These are phyloP conservation scores for Phaffia rhodozyma DNA, from an alignment of 1,284 basidiomycete genomes.

Conservation along the genomic window DNA sequence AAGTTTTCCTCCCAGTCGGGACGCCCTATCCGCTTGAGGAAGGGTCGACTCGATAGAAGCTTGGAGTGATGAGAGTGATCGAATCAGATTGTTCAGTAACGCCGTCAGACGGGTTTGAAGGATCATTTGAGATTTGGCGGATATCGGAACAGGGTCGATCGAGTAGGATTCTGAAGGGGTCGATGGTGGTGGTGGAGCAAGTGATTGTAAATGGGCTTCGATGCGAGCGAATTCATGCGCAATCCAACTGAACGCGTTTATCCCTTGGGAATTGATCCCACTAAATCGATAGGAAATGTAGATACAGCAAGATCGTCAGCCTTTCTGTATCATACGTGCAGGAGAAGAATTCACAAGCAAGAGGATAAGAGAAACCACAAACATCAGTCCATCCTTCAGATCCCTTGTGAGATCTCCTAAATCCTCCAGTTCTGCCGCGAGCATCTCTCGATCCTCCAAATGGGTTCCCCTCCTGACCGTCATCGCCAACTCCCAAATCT, in stretches of 20 bases:
- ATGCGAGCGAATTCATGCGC: constrained; percentile 10
- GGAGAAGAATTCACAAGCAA: too few species aligned
- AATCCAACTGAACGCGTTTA: constrained; percentile 17
- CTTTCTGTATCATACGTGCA: not conserved
- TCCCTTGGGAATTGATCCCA: constrained; percentile 14
- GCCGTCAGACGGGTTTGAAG: constrained; percentile 8
- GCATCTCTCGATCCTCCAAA: constrained; percentile 8
- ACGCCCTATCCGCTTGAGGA: constrained; percentile 13
- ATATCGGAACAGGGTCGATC: not conserved
- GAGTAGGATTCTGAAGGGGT: not conserved
- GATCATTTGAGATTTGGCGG: not conserved
- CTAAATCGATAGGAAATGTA: not conserved
- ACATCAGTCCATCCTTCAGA: constrained; percentile 16
- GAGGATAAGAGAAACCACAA: not conserved
- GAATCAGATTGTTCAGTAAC: constrained; percentile 5
- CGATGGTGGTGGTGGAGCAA: not conserved
- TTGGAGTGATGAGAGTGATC: constrained; percentile 7
- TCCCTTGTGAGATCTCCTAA: constrained; percentile 15
- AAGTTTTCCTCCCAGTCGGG: constrained; percentile 5
- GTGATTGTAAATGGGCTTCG: not conserved
- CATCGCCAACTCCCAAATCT: not conserved
- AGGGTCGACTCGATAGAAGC: constrained; percentile 7
- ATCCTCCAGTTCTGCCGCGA: constrained; percentile 1
- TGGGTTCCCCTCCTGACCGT: constrained; percentile 3
- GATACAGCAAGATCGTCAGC: too few species aligned